These are phyloP conservation scores for Eucalyptus erythrocorys DNA, from an alignment of 345 rosid genomes.

Conservation along the genomic window DNA sequence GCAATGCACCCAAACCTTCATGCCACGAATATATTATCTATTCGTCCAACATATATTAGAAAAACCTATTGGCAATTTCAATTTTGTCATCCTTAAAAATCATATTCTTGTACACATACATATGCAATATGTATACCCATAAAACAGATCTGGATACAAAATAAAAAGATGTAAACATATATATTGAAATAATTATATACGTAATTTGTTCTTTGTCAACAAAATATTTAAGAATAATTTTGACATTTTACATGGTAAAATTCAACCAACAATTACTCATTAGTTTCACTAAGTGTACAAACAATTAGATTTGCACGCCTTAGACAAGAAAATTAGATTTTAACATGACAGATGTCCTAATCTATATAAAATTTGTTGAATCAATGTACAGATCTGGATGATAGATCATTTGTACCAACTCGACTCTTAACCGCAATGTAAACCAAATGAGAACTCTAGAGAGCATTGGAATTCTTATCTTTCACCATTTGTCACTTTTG, in stretches of 20 bases:
- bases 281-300: not conserved
- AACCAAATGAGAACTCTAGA: not conserved
- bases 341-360: not conserved
- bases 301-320: not conserved
- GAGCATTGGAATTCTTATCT: not conserved
- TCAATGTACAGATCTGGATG: not conserved
- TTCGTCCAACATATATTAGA: not conserved
- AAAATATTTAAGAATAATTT: not conserved
- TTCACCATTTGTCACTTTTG: not conserved
- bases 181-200: not conserved
- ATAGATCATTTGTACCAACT: not conserved
- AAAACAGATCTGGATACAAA: not conserved
- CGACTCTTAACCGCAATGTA: not conserved
- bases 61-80: not conserved
- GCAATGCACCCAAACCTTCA: not conserved
- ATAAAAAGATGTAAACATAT: not conserved
- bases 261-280: not conserved
- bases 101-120: not conserved
- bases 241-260: not conserved
- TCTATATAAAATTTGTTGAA: not conserved
- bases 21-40: not conserved
- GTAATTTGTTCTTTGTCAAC: too few relatives aligned
- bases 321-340: not conserved
- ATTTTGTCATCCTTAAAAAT: not conserved
- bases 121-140: not conserved